Evolutionary conservation across 352 stramenopile genomes (phyloP).

Genomic region (Chrysophaeum taylorii): DNA sequence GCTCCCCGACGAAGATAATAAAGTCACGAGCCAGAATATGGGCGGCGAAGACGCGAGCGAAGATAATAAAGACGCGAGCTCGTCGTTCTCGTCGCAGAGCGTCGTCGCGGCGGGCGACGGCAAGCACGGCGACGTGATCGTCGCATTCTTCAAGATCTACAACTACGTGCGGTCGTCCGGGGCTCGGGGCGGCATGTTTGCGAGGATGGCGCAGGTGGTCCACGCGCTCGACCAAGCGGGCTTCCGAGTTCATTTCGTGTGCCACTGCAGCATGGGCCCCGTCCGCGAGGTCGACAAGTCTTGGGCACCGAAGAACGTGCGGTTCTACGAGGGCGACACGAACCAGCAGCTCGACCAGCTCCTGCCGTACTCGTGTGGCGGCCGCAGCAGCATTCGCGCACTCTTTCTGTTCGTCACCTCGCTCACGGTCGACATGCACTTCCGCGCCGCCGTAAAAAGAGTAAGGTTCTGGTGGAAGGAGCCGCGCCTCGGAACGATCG

Average conservation of each 20-base stretch:
- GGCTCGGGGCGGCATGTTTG: slow-evolving; percentile 10
- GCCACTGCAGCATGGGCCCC: slow-evolving; percentile 2
- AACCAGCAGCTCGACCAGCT: slow-evolving; percentile 16
- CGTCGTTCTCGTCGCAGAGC: no score
- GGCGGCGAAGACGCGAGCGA: no score
- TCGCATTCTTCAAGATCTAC: slow-evolving; percentile 13
- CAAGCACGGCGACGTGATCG: slow-evolving; percentile 2
- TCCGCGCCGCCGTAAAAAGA: slow-evolving; percentile 1
- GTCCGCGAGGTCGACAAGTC: not conserved
- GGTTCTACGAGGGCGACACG: not conserved
- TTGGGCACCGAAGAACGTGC: slow-evolving; percentile 1
- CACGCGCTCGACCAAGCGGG: not conserved
- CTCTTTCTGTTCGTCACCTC: slow-evolving; percentile 14
- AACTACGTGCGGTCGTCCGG: not conserved
- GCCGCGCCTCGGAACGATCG: not conserved
- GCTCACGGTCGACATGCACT: slow-evolving; percentile 12
- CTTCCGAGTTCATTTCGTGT: slow-evolving; percentile 5
- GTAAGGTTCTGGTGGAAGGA: slow-evolving; percentile 9
- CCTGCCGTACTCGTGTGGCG: not conserved
- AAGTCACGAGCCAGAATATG: not conserved
- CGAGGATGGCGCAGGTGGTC: slow-evolving; percentile 7
- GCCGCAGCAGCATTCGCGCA: not conserved
- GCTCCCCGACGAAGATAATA: not conserved
- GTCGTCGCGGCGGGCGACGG: not conserved
- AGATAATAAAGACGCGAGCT: no score